Conservation (phyloP, 306 rosid species). For the Cucurbita argyrosperma region DNA sequence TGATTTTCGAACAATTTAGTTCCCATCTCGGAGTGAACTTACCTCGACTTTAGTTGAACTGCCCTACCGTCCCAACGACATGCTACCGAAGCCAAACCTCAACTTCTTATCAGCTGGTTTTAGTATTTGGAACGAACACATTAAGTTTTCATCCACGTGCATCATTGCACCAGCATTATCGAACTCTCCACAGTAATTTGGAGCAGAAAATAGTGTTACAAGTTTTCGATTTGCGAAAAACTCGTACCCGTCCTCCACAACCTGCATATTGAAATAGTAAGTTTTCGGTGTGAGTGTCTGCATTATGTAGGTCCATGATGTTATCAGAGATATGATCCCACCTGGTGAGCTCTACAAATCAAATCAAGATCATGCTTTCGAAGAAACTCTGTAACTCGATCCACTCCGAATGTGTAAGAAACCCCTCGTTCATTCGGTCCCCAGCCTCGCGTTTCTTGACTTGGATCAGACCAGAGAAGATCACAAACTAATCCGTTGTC, state of each 20-base stretch:
- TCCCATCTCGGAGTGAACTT: no score
- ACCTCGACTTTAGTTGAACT: no score
- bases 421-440: conserved; percentile 71
- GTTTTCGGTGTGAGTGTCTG: neutral
- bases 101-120: conserved; percentile 54
- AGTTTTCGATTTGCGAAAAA: conserved; percentile 68
- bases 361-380: conserved; percentile 52
- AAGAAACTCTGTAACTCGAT: conserved; percentile 48
- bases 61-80: no score
- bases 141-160: conserved; percentile 57
- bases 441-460: conserved; percentile 51
- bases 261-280: conserved; percentile 26
- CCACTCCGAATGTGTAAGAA: conserved; percentile 67
- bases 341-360: conserved; percentile 53
- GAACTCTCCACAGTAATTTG: conserved; percentile 87
- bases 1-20: neutral
- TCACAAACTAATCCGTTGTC: conserved; percentile 70
- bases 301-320: neutral
- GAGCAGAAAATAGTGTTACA: conserved; percentile 81
- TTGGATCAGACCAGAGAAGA: conserved; percentile 84
- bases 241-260: conserved; percentile 87
- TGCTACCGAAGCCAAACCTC: neutral
- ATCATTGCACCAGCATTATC: conserved; percentile 89
- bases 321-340: neutral
- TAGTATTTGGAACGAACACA: conserved; percentile 69